Evolutionary conservation across 306 rosid genomes (phyloP), one percentile per base, ranked within the genome.

Genomic region (apple (Malus domestica)): DNA sequence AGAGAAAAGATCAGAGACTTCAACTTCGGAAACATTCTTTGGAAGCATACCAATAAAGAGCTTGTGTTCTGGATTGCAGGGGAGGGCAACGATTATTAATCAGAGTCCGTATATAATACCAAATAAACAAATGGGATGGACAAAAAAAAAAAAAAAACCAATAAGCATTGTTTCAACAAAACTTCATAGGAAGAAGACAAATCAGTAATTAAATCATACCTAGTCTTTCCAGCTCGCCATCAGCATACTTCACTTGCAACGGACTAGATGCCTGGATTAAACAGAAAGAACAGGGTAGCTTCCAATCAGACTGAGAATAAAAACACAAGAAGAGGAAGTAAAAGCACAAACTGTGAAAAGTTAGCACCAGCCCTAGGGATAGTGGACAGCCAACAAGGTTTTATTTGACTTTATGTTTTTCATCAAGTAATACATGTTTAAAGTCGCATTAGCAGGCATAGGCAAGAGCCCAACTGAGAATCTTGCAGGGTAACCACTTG

Each of bases 231-330:
- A 96, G 82, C 88, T 96, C 99, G 83, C 99, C 98, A 75, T 96
- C 99, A 4, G 99, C 99, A 85, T 96, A 96, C 90, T 93, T 96
- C 88, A 96, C 99, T 96, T 96, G 99, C 88, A 96, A 89, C 15
- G 99, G 99, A 82, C 97, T 96, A 79, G 97, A 86, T 82, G 99
- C 99, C 99, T 96, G 91, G 71, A 87, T 88, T 73, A 74, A 79
- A 85, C 76, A 84, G 55, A 86, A 67, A 79, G 72, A 74, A 83
- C 33, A 78, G 70, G 85, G 63, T 67, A 38, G 55, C 74, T 82
- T 52, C 49, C 25, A 42, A 71, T 84, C 80, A 83, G 79, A 77
- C 70, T 42, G 25, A 79, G 71, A 80, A 87, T 60, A 72, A 68
- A 45, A 84, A 55, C 75, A 65, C 20, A 80, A 70, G n/a, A 71